phyloP scores from a whole-genome alignment of 1,284 basidiomycete genomes.

The Hypsizygus ulmarius region DNA sequence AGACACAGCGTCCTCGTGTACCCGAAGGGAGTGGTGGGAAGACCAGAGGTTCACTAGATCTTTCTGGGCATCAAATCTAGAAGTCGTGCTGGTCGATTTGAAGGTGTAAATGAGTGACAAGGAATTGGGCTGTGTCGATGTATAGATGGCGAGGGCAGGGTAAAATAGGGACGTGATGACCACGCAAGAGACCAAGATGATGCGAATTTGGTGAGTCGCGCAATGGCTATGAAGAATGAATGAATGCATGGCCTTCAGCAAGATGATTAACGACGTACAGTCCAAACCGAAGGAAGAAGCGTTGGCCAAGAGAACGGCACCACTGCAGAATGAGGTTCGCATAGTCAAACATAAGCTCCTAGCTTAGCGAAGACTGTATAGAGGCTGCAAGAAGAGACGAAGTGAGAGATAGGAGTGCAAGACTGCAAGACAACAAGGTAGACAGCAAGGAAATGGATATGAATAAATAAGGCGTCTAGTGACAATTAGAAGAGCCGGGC shows the following conservation, averaged over 20 bases:
- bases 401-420: not conserved
- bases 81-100: constrained; percentile 48
- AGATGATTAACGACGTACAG: constrained; percentile 49
- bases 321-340: constrained; percentile 32
- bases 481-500: not conserved
- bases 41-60: constrained; percentile 73
- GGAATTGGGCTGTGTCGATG: constrained; percentile 64
- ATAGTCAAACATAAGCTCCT: constrained; percentile 30
- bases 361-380: not conserved
- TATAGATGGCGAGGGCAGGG: constrained; percentile 84
- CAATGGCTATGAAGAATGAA: constrained; percentile 56
- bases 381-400: not conserved
- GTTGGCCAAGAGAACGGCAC: constrained; percentile 41
- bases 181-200: constrained; percentile 89
- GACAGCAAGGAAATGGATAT: not conserved
- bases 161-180: constrained; percentile 97
- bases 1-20: constrained; percentile 68
- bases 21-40: constrained; percentile 54
- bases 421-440: constrained; percentile 3
- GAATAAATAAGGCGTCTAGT: constrained; percentile 15
- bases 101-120: constrained; percentile 66
- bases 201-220: constrained; percentile 88
- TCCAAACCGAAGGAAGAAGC: constrained; percentile 69
- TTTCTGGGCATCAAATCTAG: constrained; percentile 50
- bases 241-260: constrained; percentile 9